Evolutionary conservation across 2,329 filamentous ascomycete genomes (phyloP).

Genomic region (Plectosphaerella plurivora): DNA sequence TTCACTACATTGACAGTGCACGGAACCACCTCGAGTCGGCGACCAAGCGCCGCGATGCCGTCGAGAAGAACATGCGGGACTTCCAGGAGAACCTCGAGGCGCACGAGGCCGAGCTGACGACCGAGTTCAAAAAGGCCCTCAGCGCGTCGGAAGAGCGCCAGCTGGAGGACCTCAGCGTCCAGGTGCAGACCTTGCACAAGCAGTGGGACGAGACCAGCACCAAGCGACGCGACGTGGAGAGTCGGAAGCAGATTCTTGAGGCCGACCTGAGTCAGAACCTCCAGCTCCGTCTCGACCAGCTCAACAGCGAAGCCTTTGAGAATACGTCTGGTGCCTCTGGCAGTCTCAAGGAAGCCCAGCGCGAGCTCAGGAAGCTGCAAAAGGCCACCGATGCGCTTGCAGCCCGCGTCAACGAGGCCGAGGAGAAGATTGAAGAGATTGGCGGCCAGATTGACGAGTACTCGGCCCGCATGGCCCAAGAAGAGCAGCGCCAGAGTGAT

Average conservation of each 20-base stretch:
- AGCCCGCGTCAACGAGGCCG: slow-evolving; percentile 67
- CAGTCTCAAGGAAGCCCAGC: slow-evolving; percentile 71
- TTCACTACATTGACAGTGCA: slow-evolving; percentile 68
- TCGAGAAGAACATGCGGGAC: slow-evolving; percentile 70
- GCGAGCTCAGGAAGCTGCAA: slow-evolving; percentile 74
- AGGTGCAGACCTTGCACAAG: slow-evolving; percentile 69
- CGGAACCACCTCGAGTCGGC: slow-evolving; percentile 71
- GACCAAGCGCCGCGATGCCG: slow-evolving; percentile 56
- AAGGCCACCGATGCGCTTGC: slow-evolving; percentile 65
- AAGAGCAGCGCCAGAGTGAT: slow-evolving; percentile 69
- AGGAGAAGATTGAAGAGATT: slow-evolving; percentile 59
- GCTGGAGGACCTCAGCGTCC: slow-evolving; percentile 65
- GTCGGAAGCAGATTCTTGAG: slow-evolving; percentile 77
- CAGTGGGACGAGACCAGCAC: slow-evolving; percentile 73
- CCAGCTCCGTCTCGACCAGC: slow-evolving; percentile 78
- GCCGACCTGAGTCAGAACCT: slow-evolving; percentile 86
- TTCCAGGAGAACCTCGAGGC: slow-evolving; percentile 71
- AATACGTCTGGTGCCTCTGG: slow-evolving; percentile 51
- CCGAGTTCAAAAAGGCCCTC: slow-evolving; percentile 89
- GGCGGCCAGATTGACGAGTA: slow-evolving; percentile 50
- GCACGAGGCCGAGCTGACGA: slow-evolving; percentile 74
- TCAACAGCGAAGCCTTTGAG: slow-evolving; percentile 73
- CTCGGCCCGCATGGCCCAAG: slow-evolving; percentile 52
- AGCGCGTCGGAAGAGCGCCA: slow-evolving; percentile 77
- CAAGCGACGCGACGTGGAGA: slow-evolving; percentile 72